phyloP scores from a whole-genome alignment of 768 basidiomycete species.

The Trichaptum fuscoviolaceum region DNA sequence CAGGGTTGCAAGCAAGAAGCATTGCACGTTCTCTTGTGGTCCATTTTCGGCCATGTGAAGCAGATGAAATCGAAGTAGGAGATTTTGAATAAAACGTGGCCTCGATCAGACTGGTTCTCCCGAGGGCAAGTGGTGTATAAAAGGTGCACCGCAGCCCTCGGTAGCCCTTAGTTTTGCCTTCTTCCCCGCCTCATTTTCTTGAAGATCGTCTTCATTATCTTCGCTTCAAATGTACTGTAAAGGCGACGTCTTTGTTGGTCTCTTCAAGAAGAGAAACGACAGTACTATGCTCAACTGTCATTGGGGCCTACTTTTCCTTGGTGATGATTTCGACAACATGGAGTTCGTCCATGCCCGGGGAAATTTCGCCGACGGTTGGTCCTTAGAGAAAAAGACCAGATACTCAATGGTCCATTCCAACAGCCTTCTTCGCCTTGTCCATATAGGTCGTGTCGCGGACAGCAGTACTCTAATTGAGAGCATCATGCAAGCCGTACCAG shows the following conservation, averaged over 20 bases:
- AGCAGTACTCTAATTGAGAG: not conserved
- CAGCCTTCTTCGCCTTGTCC: not conserved
- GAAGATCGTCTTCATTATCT: not conserved
- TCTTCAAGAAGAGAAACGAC: not conserved
- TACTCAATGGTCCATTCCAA: not conserved
- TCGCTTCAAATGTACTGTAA: not conserved
- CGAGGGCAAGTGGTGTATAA: too few species aligned
- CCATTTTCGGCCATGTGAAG: too few species aligned
- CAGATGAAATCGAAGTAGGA: too few species aligned
- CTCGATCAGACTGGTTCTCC: too few species aligned
- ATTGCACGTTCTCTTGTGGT: too few species aligned
- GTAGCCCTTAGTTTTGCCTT: not conserved
- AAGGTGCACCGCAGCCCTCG: too few species aligned
- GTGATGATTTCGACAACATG: not conserved
- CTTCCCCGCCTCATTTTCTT: not conserved
- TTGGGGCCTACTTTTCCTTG: not conserved
- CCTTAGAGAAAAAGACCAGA: not conserved
- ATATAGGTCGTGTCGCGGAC: not conserved
- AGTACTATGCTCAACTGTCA: not conserved
- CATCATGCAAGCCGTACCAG: not conserved
- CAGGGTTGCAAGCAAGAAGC: too few species aligned
- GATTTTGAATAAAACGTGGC: too few species aligned
- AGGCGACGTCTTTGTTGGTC: not conserved
- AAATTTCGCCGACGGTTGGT: not conserved
- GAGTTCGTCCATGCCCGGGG: not conserved